Percentiles rank a stretch among this genome's conserved stretches.
Evolutionary conservation across 2,329 filamentous ascomycete species (phyloP).

Genomic region (Microcyclospora tardicrescens): DNA sequence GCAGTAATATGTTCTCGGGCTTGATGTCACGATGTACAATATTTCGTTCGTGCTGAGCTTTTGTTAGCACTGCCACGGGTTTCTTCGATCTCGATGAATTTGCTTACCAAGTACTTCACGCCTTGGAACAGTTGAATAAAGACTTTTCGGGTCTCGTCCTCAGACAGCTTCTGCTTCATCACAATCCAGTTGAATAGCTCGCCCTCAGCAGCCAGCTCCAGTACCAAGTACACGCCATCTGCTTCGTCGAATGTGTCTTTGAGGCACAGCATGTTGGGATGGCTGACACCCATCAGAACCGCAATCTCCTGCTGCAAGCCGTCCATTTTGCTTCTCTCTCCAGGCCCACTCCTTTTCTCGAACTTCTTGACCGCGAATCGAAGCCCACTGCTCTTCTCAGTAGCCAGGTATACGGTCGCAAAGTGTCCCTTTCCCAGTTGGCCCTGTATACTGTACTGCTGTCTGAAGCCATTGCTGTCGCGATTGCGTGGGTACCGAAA

Average conservation of each 20-base stretch:
- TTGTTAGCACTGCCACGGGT: neutral
- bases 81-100: conserved; percentile 10
- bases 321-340: conserved; percentile 72
- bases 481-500: conserved; percentile 77
- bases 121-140: conserved; percentile 88
- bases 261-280: conserved; percentile 81
- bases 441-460: conserved; percentile 74
- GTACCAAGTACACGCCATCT: conserved; percentile 78
- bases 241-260: conserved; percentile 91
- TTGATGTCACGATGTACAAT: conserved; percentile 98
- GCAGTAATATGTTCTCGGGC: conserved; percentile 85
- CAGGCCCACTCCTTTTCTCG: conserved; percentile 67
- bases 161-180: conserved; percentile 74
- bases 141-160: conserved; percentile 71
- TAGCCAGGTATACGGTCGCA: conserved; percentile 80
- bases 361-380: conserved; percentile 92
- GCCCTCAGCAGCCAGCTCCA: conserved; percentile 83
- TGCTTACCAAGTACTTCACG: conserved; percentile 79
- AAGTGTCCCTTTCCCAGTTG: conserved; percentile 92
- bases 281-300: conserved; percentile 91
- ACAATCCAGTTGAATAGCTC: conserved; percentile 95
- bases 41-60: conserved; percentile 72
- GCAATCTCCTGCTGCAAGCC: conserved; percentile 91
- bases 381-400: conserved; percentile 70
- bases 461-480: conserved; percentile 63